Evolutionary conservation across 257 asterid species (phyloP), one percentile per base, ranked within the genome.

Genomic region (Scutellaria galericulata): DNA sequence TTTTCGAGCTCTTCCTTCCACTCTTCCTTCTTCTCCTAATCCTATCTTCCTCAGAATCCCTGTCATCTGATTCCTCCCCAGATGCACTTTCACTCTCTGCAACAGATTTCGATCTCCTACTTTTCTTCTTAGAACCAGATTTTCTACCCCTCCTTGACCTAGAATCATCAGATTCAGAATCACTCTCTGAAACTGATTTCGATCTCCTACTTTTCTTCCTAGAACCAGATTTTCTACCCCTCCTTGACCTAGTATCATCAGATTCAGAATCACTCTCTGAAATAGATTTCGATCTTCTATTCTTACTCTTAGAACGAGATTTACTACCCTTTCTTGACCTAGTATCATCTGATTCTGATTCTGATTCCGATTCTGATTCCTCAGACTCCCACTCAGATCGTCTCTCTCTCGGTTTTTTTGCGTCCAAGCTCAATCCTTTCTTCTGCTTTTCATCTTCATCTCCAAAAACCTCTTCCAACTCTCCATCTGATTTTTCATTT

Each of bases 291-390:
- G 85, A 78, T 75, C 81, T 79, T 82, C 77, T 80, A 47, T 85
- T 81, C 37, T 72, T 82, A 18, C 76, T 79, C 77, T 67, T 77
- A 66, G 88, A 86, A 50, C 81, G 70, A 27, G 83, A 83, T 77
- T 82, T 85, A 78, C 81, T 86, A 48, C 77, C 64, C 79, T 74
- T 83, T 80, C 81, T 87, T 9, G 82, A 70, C 75, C 84, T 66
- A 57, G 85, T 84, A 81, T 77, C 87, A 69, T 84, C 93, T 5
- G 95, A 82, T 8, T 87, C 92, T 10, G 89, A 75, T 48, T 81
- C 91, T 2, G 88, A 77, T 55, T 73, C 35, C 15, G n/a, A n/a
- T n/a, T 57, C 87, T 31, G 89, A 83, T 64, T 20, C 85, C 68
- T 57, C 79, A 22, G 76, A 52, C 27, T 81, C 92, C 9, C 82